Conservation (phyloP, 2,329 filamentous ascomycete genomes). For the Dothiorella sarmentorum region DNA sequence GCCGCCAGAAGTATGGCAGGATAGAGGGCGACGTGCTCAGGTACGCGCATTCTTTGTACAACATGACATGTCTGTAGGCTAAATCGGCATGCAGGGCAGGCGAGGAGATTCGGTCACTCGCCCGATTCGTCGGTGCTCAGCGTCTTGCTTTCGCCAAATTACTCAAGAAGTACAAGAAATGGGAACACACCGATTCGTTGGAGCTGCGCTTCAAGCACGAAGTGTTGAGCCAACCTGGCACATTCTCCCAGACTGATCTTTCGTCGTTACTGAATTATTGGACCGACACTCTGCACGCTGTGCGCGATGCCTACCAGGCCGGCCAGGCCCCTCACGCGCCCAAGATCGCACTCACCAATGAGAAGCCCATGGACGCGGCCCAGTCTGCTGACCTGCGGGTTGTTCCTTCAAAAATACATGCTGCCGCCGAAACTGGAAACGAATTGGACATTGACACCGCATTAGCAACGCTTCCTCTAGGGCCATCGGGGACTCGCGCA, state of each 20-base stretch:
- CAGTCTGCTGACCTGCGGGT: slow-evolving; percentile 11
- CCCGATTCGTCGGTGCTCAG: slow-evolving; percentile 71
- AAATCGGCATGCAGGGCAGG: slow-evolving; percentile 49
- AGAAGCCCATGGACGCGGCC: not conserved
- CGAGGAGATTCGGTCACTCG: slow-evolving; percentile 67
- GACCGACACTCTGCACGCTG: slow-evolving; percentile 44
- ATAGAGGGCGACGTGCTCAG: slow-evolving; percentile 50
- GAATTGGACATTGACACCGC: slow-evolving; percentile 50
- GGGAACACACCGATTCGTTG: slow-evolving; percentile 70
- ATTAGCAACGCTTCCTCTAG: slow-evolving; percentile 47
- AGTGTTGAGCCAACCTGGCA: slow-evolving; percentile 63
- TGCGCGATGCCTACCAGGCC: slow-evolving; percentile 44
- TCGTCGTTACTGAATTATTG: slow-evolving; percentile 49
- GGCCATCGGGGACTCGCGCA: slow-evolving; percentile 44
- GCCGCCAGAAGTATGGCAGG: slow-evolving; percentile 50
- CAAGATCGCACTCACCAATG: slow-evolving; percentile 13
- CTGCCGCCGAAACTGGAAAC: slow-evolving; percentile 38
- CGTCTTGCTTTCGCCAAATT: slow-evolving; percentile 76
- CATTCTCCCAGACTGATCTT: slow-evolving; percentile 68
- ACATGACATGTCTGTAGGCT: slow-evolving; percentile 20
- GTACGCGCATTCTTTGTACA: slow-evolving; percentile 25
- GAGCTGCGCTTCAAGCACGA: slow-evolving; percentile 64
- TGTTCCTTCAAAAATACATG: slow-evolving; percentile 32
- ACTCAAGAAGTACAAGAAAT: slow-evolving; percentile 84
- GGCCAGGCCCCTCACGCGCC: slow-evolving; percentile 21